Evolutionary conservation across 257 asterid species (phyloP).

Genomic region (Echites panduratus): DNA sequence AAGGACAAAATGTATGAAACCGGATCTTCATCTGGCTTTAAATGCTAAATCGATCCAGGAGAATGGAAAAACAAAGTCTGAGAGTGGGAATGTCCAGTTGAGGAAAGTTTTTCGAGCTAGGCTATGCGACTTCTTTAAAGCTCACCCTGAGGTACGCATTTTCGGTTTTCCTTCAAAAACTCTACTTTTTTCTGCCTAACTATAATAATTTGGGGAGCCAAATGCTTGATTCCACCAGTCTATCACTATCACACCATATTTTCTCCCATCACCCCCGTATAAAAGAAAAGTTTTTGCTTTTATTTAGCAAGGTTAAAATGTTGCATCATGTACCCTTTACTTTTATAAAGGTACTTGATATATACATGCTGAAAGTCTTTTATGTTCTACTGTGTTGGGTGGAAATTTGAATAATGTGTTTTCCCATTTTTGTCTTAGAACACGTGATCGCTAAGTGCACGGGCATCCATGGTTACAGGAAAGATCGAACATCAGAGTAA

Average conservation of each 20-base stretch:
- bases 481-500: too few species aligned
- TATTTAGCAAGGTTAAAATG: neutral
- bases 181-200: neutral
- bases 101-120: slow-evolving; percentile 60
- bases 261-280: neutral
- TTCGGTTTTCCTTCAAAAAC: neutral
- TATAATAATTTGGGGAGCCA: neutral
- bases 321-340: neutral
- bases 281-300: too few species aligned
- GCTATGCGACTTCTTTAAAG: slow-evolving; percentile 47
- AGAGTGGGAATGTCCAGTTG: slow-evolving; percentile 35
- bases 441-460: too few species aligned
- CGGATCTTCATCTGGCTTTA: slow-evolving; percentile 37
- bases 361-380: neutral
- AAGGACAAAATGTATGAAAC: slow-evolving; percentile 65
- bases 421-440: neutral
- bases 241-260: neutral
- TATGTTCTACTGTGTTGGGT: neutral
- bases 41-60: slow-evolving; percentile 28
- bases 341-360: neutral
- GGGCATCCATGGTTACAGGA: too few species aligned
- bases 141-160: slow-evolving; percentile 65
- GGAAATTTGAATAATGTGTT: neutral
- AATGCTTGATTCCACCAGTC: neutral
- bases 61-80: slow-evolving; percentile 35